Evolutionary conservation across 2,329 filamentous ascomycete genomes (phyloP).

Genomic region (Penicillium sp.): DNA sequence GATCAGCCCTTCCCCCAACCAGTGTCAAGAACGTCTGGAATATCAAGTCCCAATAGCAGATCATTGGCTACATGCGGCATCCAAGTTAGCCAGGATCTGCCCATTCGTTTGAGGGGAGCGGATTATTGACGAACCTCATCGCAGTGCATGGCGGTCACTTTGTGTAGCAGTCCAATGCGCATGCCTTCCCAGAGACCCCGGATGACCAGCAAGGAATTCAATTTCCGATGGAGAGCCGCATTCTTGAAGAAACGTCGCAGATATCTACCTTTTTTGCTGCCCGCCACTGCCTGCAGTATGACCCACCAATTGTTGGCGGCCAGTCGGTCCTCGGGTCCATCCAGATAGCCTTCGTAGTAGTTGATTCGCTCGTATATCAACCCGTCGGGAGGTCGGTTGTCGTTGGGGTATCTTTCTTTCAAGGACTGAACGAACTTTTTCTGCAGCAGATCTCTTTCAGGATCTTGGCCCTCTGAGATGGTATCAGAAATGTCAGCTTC

Average conservation of each 20-base stretch:
- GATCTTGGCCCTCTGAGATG: not conserved
- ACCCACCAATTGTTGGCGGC: slow-evolving; percentile 12
- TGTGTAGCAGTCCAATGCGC: slow-evolving; percentile 10
- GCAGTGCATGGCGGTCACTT: slow-evolving; percentile 9
- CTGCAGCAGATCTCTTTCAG: not conserved
- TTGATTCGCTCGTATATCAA: slow-evolving; percentile 1
- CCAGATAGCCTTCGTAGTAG: slow-evolving; percentile 2
- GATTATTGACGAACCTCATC: slow-evolving; percentile 7
- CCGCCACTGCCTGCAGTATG: not conserved
- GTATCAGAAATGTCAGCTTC: not conserved
- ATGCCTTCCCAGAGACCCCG: slow-evolving; percentile 10
- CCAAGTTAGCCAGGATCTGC: not conserved
- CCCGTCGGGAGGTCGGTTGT: slow-evolving; percentile 3
- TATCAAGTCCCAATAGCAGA: slow-evolving; percentile 13
- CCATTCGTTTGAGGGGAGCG: not conserved
- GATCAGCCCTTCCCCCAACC: not conserved
- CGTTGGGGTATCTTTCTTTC: not conserved
- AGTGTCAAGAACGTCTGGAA: slow-evolving; percentile 1
- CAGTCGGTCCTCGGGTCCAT: not conserved
- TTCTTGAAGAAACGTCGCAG: slow-evolving; percentile 2
- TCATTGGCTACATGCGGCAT: slow-evolving; percentile 5
- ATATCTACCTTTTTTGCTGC: slow-evolving; percentile 9
- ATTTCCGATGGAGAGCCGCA: not conserved
- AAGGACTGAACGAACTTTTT: not conserved
- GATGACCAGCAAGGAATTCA: slow-evolving; percentile 8